Base-by-base conservation (phyloP, 2,329 filamentous ascomycete species). In the Volutella citrinella region DNA sequence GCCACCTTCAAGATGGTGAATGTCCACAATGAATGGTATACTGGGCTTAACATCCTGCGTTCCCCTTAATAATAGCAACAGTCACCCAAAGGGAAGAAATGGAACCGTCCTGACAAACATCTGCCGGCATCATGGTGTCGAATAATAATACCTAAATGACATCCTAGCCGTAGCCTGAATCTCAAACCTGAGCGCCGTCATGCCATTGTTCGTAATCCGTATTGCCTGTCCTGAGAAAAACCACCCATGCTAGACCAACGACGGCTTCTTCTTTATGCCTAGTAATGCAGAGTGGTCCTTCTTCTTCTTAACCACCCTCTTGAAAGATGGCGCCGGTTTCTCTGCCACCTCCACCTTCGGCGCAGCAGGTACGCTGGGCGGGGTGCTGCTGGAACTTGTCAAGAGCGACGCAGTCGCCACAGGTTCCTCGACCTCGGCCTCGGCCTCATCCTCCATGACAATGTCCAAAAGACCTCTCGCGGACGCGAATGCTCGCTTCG, bases 231-330 rank as follows among this genome's bases (percentile, higher is more conserved):
- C n/a, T n/a, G n/a, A n/a, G n/a, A n/a, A n/a, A n/a, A n/a, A n/a
- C n/a, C n/a, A n/a, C n/a, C n/a, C n/a, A n/a, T 54, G 9, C 44
- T 54, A 81, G 5, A 79, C 72, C 13, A 82, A 53, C 1, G 74
- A 68, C 12, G 74, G 68, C 64, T 89, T 91, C 72, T 87, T 93
- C 70, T 95, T 96, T 52, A 96, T 90, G 2, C 90, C 89, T 30
- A 95, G 62, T 15, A 82, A 68, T 11, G 83, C 80, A 1, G 80
- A 69, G 37, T 84, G 76, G 39, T 93, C 81, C 63, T 93, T 95
- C 68, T 95, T 97, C 66, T 87, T 84, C 67, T 95, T 95, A 30
- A 83, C 72, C 26, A 80, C 77, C 40, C 85, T 73, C 60, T 85
- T 84, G 54, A 91, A 94, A 1, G 78, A 79, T 4, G 83, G 81